Base-by-base conservation (phyloP, 73 alveolate genomes). In the Urostyla sp. region DNA sequence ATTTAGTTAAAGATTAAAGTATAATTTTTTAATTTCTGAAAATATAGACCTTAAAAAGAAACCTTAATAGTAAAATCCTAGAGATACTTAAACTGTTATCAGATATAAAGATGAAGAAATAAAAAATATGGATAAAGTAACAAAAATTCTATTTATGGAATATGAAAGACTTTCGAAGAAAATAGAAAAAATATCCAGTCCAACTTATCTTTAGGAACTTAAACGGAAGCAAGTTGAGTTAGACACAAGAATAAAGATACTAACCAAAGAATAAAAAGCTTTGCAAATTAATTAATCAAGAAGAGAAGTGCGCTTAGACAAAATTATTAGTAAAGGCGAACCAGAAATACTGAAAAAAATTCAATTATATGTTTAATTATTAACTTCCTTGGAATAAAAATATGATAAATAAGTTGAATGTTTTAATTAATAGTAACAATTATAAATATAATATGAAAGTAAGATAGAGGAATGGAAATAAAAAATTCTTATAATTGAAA, bases 281-380 rank as follows among this genome's bases (percentile, higher is more conserved):
- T 31, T 78, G 20, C 38, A 59, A 37, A 43, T 21, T 15, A 81
- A 78, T 56, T 56, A 78, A 46, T 48, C 59, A 26, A 73, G 78
- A 13, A 78, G 82, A 61, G 89, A 78, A 48, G 61, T 45, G 74
- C 38, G 66, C 24, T 57, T 78, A 30, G 89, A 78, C 40, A 78
- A 78, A 49, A 78, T 78, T 43, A 78, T 78, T 28, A 78, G 49
- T 5, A 24, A 57, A 30, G 91, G 91, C 11, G 90, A 82, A 59
- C 87, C 91, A 6, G 91, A 72, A 35, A 82, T 54, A 31, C 26
- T 72, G 69, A 82, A 44, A 49, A 45, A 26, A 4, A 61, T 72
- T 20, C 32, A 82, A 16, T 40, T 66, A 63, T 37, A 37, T n/a
- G n/a, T n/a, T n/a, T n/a, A n/a, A n/a, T n/a, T n/a, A n/a, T n/a